A percentile compares a stretch with the other conserved stretches of the same genome.
Evolutionary conservation across 257 asterid genomes (phyloP).

Genomic region (Gardenia jasminoides): DNA sequence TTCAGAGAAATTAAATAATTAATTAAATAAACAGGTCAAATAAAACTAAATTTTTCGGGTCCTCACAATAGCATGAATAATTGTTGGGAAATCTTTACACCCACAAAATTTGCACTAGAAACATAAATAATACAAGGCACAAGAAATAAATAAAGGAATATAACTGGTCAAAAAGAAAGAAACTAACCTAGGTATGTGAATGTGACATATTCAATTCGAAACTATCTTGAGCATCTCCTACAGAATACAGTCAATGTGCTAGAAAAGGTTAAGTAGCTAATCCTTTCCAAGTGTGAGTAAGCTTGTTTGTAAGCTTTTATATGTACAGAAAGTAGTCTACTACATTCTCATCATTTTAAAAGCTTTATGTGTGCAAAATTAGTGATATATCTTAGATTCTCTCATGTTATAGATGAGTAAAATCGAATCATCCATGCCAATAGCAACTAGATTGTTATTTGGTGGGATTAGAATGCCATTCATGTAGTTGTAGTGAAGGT

Average conservation of each 20-base stretch:
- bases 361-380: not conserved
- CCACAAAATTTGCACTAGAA: too few relatives aligned
- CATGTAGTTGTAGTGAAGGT: constrained; percentile 56
- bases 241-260: not conserved
- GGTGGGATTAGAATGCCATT: constrained; percentile 51
- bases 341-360: too few relatives aligned
- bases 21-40: too few relatives aligned
- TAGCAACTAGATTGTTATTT: constrained; percentile 59
- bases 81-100: not conserved
- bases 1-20: too few relatives aligned
- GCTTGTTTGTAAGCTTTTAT: constrained; percentile 43
- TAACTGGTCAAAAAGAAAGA: too few relatives aligned
- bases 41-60: too few relatives aligned
- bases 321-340: not conserved
- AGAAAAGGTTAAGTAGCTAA: constrained; percentile 30
- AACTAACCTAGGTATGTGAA: too few relatives aligned
- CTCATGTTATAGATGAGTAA: constrained; percentile 62
- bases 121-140: too few relatives aligned
- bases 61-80: not conserved
- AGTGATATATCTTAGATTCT: constrained; percentile 36
- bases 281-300: constrained; percentile 51
- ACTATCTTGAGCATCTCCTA: constrained; percentile 20
- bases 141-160: too few relatives aligned
- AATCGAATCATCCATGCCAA: constrained; percentile 63
- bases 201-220: too few relatives aligned